phyloP scores from a whole-genome alignment of 139 green algal species.

The Auxenochlorella pyrenoidosa region DNA sequence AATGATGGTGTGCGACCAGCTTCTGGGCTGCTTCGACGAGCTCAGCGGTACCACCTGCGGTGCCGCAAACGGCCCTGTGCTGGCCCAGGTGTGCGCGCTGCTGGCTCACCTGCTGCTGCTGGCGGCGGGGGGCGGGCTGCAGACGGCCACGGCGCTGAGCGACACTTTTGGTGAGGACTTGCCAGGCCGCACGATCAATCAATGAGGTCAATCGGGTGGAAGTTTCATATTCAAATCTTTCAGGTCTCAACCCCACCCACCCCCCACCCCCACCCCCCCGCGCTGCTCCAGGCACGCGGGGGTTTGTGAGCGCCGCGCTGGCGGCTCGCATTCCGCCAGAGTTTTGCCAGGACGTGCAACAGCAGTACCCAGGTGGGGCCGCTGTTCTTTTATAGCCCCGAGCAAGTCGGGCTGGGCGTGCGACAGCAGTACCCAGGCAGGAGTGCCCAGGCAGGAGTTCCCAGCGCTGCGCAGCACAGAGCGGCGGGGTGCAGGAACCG shows the following conservation, averaged over 20 bases:
- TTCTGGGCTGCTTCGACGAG: constrained; percentile 62
- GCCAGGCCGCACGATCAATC: too few relatives aligned
- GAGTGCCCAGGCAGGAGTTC: too few relatives aligned
- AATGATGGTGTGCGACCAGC: constrained; percentile 60
- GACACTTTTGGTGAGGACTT: constrained; percentile 73
- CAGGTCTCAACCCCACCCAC: too few relatives aligned
- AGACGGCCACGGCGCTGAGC: constrained; percentile 58
- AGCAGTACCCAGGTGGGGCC: neutral
- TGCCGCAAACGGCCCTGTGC: neutral
- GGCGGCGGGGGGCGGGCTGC: constrained; percentile 31
- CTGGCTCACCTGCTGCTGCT: constrained; percentile 75
- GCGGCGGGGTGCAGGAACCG: too few relatives aligned
- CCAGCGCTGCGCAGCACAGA: too few relatives aligned
- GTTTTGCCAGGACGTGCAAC: constrained; percentile 58
- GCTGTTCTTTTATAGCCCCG: too few relatives aligned
- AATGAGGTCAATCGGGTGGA: too few relatives aligned
- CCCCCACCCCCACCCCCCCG: neutral
- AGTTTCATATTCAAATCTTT: too few relatives aligned
- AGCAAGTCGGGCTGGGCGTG: too few relatives aligned
- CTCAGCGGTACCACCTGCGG: neutral
- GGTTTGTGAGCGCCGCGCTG: constrained; percentile 57
- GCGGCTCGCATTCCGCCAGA: constrained; percentile 47
- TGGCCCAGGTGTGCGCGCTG: constrained; percentile 53
- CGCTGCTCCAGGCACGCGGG: constrained; percentile 2
- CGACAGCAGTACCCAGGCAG: too few relatives aligned